These are phyloP conservation scores for Sporothrix globosa DNA, from an alignment of 2,329 filamentous ascomycete genomes.

Conservation along the genomic window DNA sequence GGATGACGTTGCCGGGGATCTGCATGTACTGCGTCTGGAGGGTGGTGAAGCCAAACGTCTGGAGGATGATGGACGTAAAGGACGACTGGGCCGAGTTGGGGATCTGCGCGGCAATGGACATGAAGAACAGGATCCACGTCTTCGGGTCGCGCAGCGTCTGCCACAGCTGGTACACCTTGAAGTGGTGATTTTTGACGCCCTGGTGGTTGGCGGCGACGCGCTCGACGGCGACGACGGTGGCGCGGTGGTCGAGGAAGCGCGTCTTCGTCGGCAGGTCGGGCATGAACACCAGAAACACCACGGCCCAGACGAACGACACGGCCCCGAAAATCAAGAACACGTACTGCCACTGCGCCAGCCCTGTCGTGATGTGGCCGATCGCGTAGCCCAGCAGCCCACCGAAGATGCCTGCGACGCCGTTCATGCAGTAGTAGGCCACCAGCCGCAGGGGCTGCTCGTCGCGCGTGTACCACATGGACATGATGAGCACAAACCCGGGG, in stretches of 20 bases:
- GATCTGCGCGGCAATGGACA: slow-evolving; percentile 35
- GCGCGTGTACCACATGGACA: slow-evolving; percentile 48
- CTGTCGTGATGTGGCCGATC: slow-evolving; percentile 39
- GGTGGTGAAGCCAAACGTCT: slow-evolving; percentile 42
- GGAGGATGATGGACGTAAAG: slow-evolving; percentile 43
- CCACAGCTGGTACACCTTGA: slow-evolving; percentile 59
- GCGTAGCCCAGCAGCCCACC: slow-evolving; percentile 35
- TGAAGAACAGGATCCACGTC: slow-evolving; percentile 59
- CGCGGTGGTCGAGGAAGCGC: slow-evolving; percentile 54
- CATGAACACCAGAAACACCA: slow-evolving; percentile 53
- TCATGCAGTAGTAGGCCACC: slow-evolving; percentile 62
- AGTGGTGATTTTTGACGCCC: slow-evolving; percentile 59
- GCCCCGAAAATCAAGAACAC: slow-evolving; percentile 59
- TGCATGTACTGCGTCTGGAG: slow-evolving; percentile 49
- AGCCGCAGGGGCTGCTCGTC: slow-evolving; percentile 54
- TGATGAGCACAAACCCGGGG: slow-evolving; percentile 63
- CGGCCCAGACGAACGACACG: slow-evolving; percentile 53
- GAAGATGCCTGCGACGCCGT: slow-evolving; percentile 52
- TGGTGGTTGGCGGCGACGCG: slow-evolving; percentile 61
- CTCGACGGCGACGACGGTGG: slow-evolving; percentile 58
- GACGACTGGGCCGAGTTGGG: slow-evolving; percentile 46
- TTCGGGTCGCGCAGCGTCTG: slow-evolving; percentile 63
- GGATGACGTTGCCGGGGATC: slow-evolving; percentile 62
- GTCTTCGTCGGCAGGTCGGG: slow-evolving; percentile 59
- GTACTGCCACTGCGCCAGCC: slow-evolving; percentile 36